Evolutionary conservation across 2,329 filamentous ascomycete genomes (phyloP), one percentile per base, ranked within the genome.

Genomic region (Fusarium protoensiforme): DNA sequence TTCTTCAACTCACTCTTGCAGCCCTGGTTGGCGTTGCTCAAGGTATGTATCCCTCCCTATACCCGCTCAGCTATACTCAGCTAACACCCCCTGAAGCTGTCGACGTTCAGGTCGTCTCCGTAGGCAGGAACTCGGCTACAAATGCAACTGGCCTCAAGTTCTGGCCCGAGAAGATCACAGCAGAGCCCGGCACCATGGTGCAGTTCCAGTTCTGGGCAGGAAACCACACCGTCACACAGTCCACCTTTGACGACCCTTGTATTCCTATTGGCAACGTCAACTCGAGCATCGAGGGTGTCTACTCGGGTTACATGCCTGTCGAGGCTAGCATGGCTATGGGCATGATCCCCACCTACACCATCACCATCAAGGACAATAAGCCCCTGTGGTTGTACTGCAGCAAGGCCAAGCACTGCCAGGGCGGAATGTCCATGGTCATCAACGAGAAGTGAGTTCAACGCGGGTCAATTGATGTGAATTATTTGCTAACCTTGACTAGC

Each of bases 351-450:
- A 91, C 91, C 62, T 96, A 91, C 83, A 94, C 92, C 67, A 85
- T 96, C 78, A 87, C 87, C 80, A 84, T 96, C 81, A 92, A 91
- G 78, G 86, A 90, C 81, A 89, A 87, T 51, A 92, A 87, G 64
- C 93, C 94, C 33, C 86, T 95, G 73, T 96, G 94, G 93, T 84
- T 93, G 73, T 96, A 92, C 87, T 96, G 93, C 84, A 91, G 90
- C 33, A 92, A 94, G 81, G 90, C 81, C 53, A 89, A 87, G 78
- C 94, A 96, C 84, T 96, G 93, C 83, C 89, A 94, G 81, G 84
- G 80, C 56, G 92, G 92, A 70, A 95, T 95, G 92, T 87, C 88
- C 65, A 92, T 93, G 85, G 92, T 93, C 35, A 91, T 95, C 80
- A 95, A 95, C 82, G 90, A 90, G 83, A 87, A 92, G 91, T 93